Evolutionary conservation across 2,329 filamentous ascomycete species (phyloP), one percentile per base, ranked within the genome.

Genomic region (Domatiomyces catenatus): DNA sequence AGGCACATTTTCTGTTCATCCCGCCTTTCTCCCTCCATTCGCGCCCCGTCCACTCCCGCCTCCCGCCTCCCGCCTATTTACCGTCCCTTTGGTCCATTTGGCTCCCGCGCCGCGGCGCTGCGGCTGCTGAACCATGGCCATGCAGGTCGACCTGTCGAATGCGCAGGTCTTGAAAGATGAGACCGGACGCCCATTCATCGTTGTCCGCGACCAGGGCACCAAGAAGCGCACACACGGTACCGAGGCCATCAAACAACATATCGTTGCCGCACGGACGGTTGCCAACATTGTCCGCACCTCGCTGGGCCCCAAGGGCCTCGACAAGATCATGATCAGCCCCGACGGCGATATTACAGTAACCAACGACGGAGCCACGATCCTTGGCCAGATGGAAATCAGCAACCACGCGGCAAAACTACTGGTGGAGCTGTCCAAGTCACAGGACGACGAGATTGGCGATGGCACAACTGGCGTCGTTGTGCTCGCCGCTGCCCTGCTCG

Each of bases 261-360:
- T 98, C 63, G 81, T 96, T 62, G 90, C 92, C 54, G 93, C 93
- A 50, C 83, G 89, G 66, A 96, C 92, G 52, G 89, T 98, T 61
- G 85, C 92, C 60, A 94, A 88, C 71, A 92, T 98, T 62, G 87
- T 98, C 71, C 95, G 94, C 76, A 92, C 87, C 54, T 98, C 93
- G 58, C 77, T 98, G 62, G 92, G 92, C 48, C 92, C 92, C 50
- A 84, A 92, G 61, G 92, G 92, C 57, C 81, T 98, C 64, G 92
- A 98, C 75, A 98, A 98, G 75, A 98, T 98, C 66, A 79, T 98
- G 61, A 98, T 98, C 63, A 98, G 92, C 48, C 86, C 92, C 55
- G 92, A 98, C 67, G 92, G 92, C 67, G 92, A 98, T 70, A 98
- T 98, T 68, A 98, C 92, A 55, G 88, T 98, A 56, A 98, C 92